phyloP scores from a whole-genome alignment of 495 filamentous ascomycete genomes.

The Oidiodendron maius region DNA sequence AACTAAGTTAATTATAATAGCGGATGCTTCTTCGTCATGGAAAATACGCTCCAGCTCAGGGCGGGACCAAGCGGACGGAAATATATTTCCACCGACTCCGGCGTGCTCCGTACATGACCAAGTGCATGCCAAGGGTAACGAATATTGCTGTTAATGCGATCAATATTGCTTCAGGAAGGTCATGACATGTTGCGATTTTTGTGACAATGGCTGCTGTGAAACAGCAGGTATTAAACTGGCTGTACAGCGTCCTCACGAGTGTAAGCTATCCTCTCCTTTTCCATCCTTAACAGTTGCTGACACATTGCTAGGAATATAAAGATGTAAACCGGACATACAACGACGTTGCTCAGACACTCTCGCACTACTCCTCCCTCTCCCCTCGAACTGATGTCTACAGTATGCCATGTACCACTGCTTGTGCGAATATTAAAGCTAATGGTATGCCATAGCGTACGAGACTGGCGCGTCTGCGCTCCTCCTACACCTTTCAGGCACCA shows the following conservation, averaged over 20 bases:
- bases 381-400: conserved; percentile 97
- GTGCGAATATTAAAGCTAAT: conserved; percentile 2
- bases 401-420: conserved; percentile 27
- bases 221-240: conserved; percentile 88
- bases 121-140: too few relatives aligned
- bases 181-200: conserved; percentile 9
- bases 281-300: background rate
- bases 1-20: too few relatives aligned
- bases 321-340: conserved; percentile 89
- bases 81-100: background rate
- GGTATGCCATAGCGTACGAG: conserved; percentile 63
- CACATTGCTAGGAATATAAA: conserved; percentile 71
- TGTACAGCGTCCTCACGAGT: conserved; percentile 82
- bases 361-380: conserved; percentile 74
- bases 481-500: conserved; percentile 76
- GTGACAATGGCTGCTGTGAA: conserved; percentile 65
- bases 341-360: conserved; percentile 78
- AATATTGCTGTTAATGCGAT: too few relatives aligned
- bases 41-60: too few relatives aligned
- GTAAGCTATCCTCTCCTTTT: conserved; percentile 37
- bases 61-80: too few relatives aligned
- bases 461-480: conserved; percentile 83
- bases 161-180: too few relatives aligned
- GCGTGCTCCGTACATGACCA: too few relatives aligned
- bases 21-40: too few relatives aligned